Base-by-base conservation (phyloP, 1,284 basidiomycete species). In the Cutaneotrichosporon dermatis region DNA sequence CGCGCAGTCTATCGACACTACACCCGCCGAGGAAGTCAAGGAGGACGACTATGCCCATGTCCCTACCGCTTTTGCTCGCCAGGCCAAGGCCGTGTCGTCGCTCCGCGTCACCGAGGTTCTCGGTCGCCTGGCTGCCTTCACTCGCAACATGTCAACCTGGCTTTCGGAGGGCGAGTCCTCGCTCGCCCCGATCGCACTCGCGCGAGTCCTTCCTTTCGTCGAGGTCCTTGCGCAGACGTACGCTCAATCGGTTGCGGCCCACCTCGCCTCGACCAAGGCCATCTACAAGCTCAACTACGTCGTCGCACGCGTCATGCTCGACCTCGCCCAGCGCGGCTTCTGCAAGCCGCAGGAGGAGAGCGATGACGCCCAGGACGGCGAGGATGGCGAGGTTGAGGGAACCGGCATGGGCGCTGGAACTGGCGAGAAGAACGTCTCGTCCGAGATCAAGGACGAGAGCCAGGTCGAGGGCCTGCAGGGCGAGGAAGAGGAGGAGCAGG, bases 381-480 rank as follows among this genome's bases (percentile, higher is more conserved):
- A 88, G 44, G 79, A 82, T 4, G 78, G 80, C 6, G 72, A 75
- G 4, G 70, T 73, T 25, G 90, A 85, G 50, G 93, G 92, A 2
- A 85, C 88, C 1, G 93, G 94, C 1, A 79, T 98, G 64, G 94
- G 94, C 10, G 85, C 89, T 65, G 94, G 94, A 1, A 80, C 83
- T 1, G 93, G 94, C 1, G 81, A 81, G 15, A 86, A 97, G 76
- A 89, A 96, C 69, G 88, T 93, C 56, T 92, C 89, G 80, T 88
- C 90, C 67, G 89, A 96, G 70, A 92, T 97, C 58, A 87, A 92
- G 69, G 92, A 98, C 61, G 94, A 99, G 75, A 89, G 90, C 70
- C 92, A 96, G 71, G 90, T 99, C 37, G 96, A 99, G 74, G 96
- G 96, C 2, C 80, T 99, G 16, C 85, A 88, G 71, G 88, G 85